A percentile compares a stretch with the other conserved stretches of the same genome.
Evolutionary conservation across 495 filamentous ascomycete species (phyloP).

Genomic region (Oidiodendron maius): DNA sequence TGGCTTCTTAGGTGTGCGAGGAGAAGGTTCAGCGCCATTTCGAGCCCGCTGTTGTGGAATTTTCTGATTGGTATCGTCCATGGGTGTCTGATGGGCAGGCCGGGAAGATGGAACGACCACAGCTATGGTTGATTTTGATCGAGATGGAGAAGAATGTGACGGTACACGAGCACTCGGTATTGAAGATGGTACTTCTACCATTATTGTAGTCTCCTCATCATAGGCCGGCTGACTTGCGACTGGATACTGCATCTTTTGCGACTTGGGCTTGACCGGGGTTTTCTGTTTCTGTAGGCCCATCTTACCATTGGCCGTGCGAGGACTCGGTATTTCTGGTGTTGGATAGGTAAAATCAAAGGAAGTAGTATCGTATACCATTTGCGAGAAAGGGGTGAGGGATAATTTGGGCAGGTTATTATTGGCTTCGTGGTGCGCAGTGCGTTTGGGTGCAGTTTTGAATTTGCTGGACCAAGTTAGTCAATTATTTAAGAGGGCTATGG

Average conservation of each 20-base stretch:
- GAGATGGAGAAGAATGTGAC: constrained; percentile 3
- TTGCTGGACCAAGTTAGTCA: constrained; percentile 41
- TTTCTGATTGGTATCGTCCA: background rate
- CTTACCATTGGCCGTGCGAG: constrained; percentile 9
- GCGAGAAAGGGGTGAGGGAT: constrained; percentile 20
- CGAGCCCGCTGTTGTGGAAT: background rate
- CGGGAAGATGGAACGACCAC: constrained; percentile 17
- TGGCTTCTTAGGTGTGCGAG: background rate
- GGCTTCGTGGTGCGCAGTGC: background rate
- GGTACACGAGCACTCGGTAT: constrained; percentile 4
- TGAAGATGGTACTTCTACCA: constrained; percentile 20
- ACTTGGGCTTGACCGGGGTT: constrained; percentile 17
- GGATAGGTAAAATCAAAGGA: constrained; percentile 18
- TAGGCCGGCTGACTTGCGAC: constrained; percentile 21
- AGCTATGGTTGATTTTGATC: constrained; percentile 4
- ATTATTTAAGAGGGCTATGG: constrained; percentile 6
- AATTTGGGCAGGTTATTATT: background rate
- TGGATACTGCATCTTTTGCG: constrained; percentile 10
- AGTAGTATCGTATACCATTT: constrained; percentile 18
- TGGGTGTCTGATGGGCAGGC: background rate
- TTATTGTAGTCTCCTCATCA: constrained; percentile 22
- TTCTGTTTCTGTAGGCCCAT: constrained; percentile 15
- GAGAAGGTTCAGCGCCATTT: background rate
- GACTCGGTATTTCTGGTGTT: constrained; percentile 11
- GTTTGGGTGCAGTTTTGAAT: constrained; percentile 50